These are phyloP conservation scores for Quercus ilex DNA, from an alignment of 306 rosid genomes.

Conservation along the genomic window DNA sequence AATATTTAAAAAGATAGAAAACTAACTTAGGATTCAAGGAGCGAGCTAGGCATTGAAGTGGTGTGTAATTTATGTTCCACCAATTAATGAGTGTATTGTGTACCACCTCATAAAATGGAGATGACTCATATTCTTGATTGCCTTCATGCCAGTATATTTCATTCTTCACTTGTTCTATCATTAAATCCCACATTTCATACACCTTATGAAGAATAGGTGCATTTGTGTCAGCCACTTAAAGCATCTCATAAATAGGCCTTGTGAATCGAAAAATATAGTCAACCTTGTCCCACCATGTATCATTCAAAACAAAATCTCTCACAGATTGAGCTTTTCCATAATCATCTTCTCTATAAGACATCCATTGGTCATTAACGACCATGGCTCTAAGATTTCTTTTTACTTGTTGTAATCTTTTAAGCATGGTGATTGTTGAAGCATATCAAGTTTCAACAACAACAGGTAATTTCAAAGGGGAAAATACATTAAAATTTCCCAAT, in stretches of 20 bases:
- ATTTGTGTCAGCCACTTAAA: background rate
- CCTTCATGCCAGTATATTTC: background rate
- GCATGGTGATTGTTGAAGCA: too few relatives aligned
- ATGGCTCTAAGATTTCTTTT: too few relatives aligned
- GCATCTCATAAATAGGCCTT: background rate
- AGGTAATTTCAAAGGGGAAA: too few relatives aligned
- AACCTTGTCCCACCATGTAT: background rate
- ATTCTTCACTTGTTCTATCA: background rate
- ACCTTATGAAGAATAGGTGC: background rate
- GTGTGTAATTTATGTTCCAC: background rate
- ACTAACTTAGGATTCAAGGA: background rate
- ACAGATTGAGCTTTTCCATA: too few relatives aligned
- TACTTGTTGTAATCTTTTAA: too few relatives aligned
- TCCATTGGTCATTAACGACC: too few relatives aligned
- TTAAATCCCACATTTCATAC: constrained; percentile 7
- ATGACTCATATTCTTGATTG: too few relatives aligned
- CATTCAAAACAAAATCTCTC: too few relatives aligned
- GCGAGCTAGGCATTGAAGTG: background rate
- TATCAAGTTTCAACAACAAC: too few relatives aligned
- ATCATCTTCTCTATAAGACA: too few relatives aligned
- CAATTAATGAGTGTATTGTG: background rate
- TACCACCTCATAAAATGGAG: background rate
- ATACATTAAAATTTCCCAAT: too few relatives aligned
- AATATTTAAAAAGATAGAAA: background rate
- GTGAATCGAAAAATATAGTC: background rate